phyloP scores from a whole-genome alignment of 306 rosid species.

The Lathyrus aphaca region DNA sequence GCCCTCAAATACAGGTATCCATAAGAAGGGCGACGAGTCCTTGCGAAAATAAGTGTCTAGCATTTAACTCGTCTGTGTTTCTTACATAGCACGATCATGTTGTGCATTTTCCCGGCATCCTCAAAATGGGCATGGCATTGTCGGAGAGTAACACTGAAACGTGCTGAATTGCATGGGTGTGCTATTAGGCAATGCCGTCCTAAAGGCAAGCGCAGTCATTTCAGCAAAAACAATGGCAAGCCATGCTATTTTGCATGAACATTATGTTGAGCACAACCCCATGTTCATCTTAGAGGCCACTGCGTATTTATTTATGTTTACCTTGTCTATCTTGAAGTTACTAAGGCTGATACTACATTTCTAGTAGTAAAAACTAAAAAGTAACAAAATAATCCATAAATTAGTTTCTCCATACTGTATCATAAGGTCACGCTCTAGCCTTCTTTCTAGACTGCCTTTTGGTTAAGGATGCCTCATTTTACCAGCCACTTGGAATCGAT shows the following conservation, averaged over 20 bases:
- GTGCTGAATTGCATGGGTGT: background rate
- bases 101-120: background rate
- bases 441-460: slow-evolving; percentile 1
- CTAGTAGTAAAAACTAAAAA: background rate
- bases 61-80: background rate
- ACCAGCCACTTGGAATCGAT: background rate
- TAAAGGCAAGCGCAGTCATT: background rate
- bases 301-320: background rate
- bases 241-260: background rate
- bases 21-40: background rate
- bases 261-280: background rate
- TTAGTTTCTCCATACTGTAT: background rate
- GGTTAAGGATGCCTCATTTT: background rate
- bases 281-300: background rate
- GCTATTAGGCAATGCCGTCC: background rate
- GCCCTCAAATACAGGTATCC: background rate
- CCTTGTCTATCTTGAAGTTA: background rate
- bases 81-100: background rate
- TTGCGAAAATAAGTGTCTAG: background rate
- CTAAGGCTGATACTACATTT: background rate
- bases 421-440: background rate
- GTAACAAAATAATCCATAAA: background rate
- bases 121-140: background rate
- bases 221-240: background rate
- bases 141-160: background rate